Base-by-base conservation (phyloP, 805 yeast species). In the Grigorovia jiainica region DNA sequence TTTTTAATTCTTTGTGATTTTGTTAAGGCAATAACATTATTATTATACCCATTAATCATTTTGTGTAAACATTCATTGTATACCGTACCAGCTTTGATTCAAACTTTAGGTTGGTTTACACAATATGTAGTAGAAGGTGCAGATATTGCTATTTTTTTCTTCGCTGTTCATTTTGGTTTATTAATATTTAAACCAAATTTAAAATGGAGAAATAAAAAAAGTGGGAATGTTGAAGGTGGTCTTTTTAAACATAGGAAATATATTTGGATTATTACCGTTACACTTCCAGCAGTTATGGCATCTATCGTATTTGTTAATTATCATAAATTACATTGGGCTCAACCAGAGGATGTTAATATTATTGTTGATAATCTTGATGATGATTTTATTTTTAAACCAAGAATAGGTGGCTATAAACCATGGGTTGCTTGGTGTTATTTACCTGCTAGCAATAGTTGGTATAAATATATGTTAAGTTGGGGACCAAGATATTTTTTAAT, bases 51-150 rank as follows among this genome's bases (percentile, higher is more conserved):
- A 0, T 58, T 79, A 0, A 62, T 82, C 33, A 75, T 78, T 3
- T 54, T 75, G 19, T 55, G 70, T 7, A 65, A 65, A 32, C 52
- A 58, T 19, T 47, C 62, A 8, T 63, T 76, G 7, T 77, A 75
- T 55, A 71, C 68, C 42, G 68, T 67, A 49, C 61, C 66, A 32
- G 60, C 58, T 24, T 76, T 82, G 54, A 75, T 80, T 51, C 76
- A 79, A 53, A 74, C 77, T 4, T 71, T 82, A 29, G 95, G 95
- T 2, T 87, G 83, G 68, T 78, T 85, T 60, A 82, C 95, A 1
- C 84, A 89, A 3, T 70, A 79, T 32, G 72, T 86, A 18, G 81
- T 83, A 11, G 94, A 85, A 60, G 95, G 95, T 17, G 87, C 89
- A 1, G 97, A 87, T 61, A 55, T 86, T 29, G 87, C 92, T 15